Evolutionary conservation across 2,329 filamentous ascomycete species (phyloP), one percentile per base, ranked within the genome.

Genomic region (Cladosporium austrohemisphaericum): DNA sequence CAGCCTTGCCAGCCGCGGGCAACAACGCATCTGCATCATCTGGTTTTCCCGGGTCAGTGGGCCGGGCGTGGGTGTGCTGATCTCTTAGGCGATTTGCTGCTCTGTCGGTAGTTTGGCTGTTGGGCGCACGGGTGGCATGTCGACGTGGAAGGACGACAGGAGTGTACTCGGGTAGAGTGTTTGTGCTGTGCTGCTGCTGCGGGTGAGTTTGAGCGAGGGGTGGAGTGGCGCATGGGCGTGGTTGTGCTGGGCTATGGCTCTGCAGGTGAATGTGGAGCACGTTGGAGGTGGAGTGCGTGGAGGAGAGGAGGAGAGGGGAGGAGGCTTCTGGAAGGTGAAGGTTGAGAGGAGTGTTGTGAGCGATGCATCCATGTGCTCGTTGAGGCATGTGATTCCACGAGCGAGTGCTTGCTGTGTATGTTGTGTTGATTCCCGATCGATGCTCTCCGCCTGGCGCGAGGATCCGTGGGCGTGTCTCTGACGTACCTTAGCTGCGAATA

Each of bases 21-120:
- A n/a, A n/a, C n/a, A 7, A n/a, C 14, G 18, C 26, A 28, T 29
- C 26, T 26, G 11, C 6, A 26, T 26, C 11, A 6, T 26, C n/a
- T n/a, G n/a, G 25, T 26, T 26, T 11, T 47, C 36, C 35, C 33
- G 37, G 33, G 31, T 49, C 45, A 45, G 35, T 52, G 50, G 50
- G 38, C 48, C 50, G 36, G 36, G 26, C 10, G 23, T 18, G 16
- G 43, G 57, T 57, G 55, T 55, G 32, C 13, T 14, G 44, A 32
- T 2, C 13, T 11, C 2, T 13, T 13, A 32, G 14, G 36, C 13
- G 5, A 13, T 38, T 19, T 14, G 36, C 36, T n/a, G 19, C 7
- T n/a, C 25, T 22, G 37, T 28, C 37, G 37, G 37, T 28, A 40
- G 37, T 40, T 19, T 14, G 11, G 37, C 23, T 40, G 37, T 26